These are phyloP conservation scores for Suillus variegatus DNA, from an alignment of 768 basidiomycete species.

Conservation along the genomic window DNA sequence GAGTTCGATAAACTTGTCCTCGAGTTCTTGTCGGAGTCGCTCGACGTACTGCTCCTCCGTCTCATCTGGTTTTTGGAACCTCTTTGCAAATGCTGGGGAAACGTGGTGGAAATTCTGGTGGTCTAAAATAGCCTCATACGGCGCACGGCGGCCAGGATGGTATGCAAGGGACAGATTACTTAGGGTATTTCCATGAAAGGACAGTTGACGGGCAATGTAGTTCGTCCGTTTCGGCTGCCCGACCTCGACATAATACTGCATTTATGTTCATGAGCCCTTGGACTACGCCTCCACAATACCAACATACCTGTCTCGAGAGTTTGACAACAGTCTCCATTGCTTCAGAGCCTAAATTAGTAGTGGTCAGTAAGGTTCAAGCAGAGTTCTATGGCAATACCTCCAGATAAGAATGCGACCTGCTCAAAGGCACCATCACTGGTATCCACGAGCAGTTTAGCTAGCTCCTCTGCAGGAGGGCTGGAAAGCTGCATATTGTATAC, in stretches of 20 bases:
- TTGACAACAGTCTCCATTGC: slow-evolving; percentile 90
- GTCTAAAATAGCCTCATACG: slow-evolving; percentile 69
- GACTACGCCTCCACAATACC: neutral
- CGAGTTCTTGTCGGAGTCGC: slow-evolving; percentile 76
- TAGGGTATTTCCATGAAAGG: slow-evolving; percentile 86
- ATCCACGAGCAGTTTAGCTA: slow-evolving; percentile 68
- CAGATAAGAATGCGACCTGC: slow-evolving; percentile 69
- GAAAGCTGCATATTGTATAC: slow-evolving; percentile 87
- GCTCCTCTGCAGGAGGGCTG: slow-evolving; percentile 77
- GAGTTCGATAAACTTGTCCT: slow-evolving; percentile 80
- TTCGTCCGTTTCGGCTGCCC: slow-evolving; percentile 71
- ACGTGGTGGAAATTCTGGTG: slow-evolving; percentile 76
- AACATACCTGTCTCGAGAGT: slow-evolving; percentile 68
- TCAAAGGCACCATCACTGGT: slow-evolving; percentile 75
- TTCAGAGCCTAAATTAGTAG: slow-evolving; percentile 63
- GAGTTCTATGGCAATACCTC: slow-evolving; percentile 48
- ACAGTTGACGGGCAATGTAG: slow-evolving; percentile 76
- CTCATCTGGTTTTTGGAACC: slow-evolving; percentile 72
- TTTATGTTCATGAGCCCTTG: slow-evolving; percentile 14
- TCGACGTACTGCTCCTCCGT: slow-evolving; percentile 79
- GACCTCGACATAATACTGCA: slow-evolving; percentile 69
- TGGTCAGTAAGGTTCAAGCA: neutral
- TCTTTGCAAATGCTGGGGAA: slow-evolving; percentile 82
- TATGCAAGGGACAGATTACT: slow-evolving; percentile 66
- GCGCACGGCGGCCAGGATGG: slow-evolving; percentile 66